phyloP scores from a whole-genome alignment of 306 rosid genomes.

The Gynostemma pentaphyllum region DNA sequence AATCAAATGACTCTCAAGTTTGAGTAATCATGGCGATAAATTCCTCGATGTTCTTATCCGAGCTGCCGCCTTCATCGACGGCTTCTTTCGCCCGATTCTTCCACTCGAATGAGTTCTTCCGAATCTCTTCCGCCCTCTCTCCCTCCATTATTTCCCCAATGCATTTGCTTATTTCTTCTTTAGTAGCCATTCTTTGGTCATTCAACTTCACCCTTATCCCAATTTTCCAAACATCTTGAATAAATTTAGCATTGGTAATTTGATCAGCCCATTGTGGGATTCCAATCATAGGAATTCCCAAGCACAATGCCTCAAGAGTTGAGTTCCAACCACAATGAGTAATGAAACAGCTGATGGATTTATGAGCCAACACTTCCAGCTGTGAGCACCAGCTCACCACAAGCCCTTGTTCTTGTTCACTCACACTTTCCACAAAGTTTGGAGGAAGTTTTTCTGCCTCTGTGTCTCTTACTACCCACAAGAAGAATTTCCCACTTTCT shows the following conservation, averaged over 20 bases:
- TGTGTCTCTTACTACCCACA: conserved; percentile 12
- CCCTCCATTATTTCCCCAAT: conserved; percentile 12
- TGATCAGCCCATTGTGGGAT: conserved; percentile 17
- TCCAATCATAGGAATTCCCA: conserved; percentile 12
- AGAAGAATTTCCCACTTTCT: neutral
- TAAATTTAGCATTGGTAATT: conserved; percentile 8
- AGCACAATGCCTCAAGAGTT: conserved; percentile 10
- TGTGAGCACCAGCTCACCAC: conserved; percentile 11
- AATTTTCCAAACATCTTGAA: conserved; percentile 13
- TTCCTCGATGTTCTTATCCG: conserved; percentile 8
- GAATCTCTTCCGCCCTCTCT: conserved; percentile 7
- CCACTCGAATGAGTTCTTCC: conserved; percentile 4
- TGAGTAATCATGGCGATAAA: conserved; percentile 2
- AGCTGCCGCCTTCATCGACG: conserved; percentile 9
- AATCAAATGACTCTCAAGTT: neutral
- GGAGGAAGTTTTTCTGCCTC: conserved; percentile 13
- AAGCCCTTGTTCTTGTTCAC: neutral
- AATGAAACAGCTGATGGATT: conserved; percentile 2
- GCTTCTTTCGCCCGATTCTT: conserved; percentile 10
- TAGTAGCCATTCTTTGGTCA: neutral
- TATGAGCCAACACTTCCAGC: conserved; percentile 8
- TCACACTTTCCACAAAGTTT: neutral
- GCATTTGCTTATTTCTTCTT: conserved; percentile 6
- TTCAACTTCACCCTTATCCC: conserved; percentile 4
- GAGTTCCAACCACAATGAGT: conserved; percentile 18